Conservation (phyloP, 2,329 filamentous ascomycete genomes). For the Aureobasidium sp. region DNA sequence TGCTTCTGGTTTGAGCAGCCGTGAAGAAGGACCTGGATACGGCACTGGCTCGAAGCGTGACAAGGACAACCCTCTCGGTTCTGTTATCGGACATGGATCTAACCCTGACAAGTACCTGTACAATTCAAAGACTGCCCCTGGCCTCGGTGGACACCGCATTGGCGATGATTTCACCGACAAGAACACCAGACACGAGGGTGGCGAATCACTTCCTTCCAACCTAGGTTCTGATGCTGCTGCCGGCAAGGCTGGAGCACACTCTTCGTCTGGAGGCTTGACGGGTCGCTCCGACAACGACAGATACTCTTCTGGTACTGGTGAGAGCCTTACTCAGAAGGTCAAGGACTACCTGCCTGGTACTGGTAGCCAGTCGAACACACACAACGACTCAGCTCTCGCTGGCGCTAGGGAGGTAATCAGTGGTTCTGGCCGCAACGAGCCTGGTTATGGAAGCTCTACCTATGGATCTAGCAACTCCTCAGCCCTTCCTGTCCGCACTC, state of each 20-base stretch:
- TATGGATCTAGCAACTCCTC: not conserved
- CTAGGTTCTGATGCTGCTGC: constrained; percentile 5
- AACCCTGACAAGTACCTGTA: constrained; percentile 10
- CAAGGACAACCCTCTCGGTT: not conserved
- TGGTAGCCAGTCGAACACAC: not conserved
- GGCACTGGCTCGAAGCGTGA: constrained; percentile 2
- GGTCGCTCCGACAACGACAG: not conserved
- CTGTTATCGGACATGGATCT: constrained; percentile 1
- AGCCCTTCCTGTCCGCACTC: not conserved
- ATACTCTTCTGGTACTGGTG: not conserved
- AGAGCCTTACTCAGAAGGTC: constrained; percentile 5
- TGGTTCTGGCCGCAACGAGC: not conserved
- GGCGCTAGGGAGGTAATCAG: not conserved
- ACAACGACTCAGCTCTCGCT: not conserved
- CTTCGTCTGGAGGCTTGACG: not conserved
- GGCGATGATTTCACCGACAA: constrained; percentile 8
- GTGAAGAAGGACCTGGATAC: not conserved
- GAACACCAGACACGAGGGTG: constrained; percentile 11
- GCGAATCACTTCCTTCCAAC: not conserved
- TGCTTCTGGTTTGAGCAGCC: not conserved
- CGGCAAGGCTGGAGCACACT: not conserved
- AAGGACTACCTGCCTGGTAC: constrained; percentile 4
- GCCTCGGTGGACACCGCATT: constrained; percentile 7
- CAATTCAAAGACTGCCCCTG: constrained; percentile 4
- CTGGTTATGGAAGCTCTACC: not conserved